Evolutionary conservation across 2,329 filamentous ascomycete species (phyloP).

Genomic region (Hymenoscyphus albidus): DNA sequence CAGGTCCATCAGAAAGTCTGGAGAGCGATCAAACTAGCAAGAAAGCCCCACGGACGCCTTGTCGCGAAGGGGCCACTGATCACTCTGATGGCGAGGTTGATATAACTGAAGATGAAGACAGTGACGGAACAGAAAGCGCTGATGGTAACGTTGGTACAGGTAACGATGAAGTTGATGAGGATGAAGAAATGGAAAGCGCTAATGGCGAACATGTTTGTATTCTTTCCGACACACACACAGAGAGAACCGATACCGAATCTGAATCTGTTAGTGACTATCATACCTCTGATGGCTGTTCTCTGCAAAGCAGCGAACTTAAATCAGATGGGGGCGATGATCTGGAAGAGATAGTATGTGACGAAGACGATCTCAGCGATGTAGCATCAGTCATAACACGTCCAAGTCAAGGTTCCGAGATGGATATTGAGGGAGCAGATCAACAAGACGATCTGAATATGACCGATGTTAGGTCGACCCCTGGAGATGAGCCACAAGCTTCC

Average conservation of each 20-base stretch:
- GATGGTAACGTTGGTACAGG: neutral
- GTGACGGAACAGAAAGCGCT: neutral
- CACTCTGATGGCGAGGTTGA: neutral
- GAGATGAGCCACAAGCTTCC: neutral
- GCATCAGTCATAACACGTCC: neutral
- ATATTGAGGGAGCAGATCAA: neutral
- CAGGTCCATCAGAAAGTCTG: neutral
- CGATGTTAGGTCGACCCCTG: neutral
- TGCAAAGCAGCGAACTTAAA: neutral
- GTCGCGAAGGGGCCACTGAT: neutral
- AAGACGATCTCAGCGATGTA: neutral
- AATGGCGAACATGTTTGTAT: neutral
- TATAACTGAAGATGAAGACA: neutral
- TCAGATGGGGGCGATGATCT: neutral
- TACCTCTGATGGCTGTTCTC: neutral
- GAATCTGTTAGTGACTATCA: neutral
- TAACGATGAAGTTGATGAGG: neutral
- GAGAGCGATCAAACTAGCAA: neutral
- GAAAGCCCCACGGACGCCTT: neutral
- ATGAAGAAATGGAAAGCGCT: neutral
- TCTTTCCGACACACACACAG: neutral
- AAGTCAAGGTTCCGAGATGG: neutral
- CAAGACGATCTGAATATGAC: neutral
- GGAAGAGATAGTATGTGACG: neutral
- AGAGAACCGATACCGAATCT: neutral